phyloP scores from a whole-genome alignment of 2,329 filamentous ascomycete species.

The Talaromyces sp. region DNA sequence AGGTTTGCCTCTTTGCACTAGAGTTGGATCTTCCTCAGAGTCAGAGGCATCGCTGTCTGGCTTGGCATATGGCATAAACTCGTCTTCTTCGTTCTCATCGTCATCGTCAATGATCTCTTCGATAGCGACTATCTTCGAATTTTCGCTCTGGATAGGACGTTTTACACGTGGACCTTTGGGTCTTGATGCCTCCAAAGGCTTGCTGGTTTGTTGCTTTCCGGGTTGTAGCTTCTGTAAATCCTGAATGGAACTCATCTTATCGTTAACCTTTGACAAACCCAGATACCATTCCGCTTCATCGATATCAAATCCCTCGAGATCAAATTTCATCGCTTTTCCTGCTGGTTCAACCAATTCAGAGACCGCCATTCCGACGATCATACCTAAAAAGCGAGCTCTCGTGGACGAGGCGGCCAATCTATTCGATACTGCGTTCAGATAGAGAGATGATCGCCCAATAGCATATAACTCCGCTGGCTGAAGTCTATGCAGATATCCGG shows the following conservation, averaged over 20 bases:
- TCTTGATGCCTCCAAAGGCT: slow-evolving; percentile 13
- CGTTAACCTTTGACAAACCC: slow-evolving; percentile 56
- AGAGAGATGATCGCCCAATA: slow-evolving; percentile 65
- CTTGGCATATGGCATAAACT: slow-evolving; percentile 73
- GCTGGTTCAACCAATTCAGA: slow-evolving; percentile 60
- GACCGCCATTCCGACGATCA: slow-evolving; percentile 74
- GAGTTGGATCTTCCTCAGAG: slow-evolving; percentile 85
- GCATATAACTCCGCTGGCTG: slow-evolving; percentile 62
- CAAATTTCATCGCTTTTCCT: slow-evolving; percentile 73
- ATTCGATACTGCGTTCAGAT: slow-evolving; percentile 77
- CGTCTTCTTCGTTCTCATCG: slow-evolving; percentile 55
- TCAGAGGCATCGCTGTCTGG: slow-evolving; percentile 85
- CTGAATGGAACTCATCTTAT: slow-evolving; percentile 57
- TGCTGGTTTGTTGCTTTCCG: slow-evolving; percentile 15
- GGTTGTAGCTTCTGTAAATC: slow-evolving; percentile 35
- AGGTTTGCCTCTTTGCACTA: slow-evolving; percentile 76
- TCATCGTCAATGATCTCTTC: slow-evolving; percentile 59
- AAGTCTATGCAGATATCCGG: slow-evolving; percentile 67
- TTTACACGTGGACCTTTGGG: background rate
- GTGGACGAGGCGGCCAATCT: slow-evolving; percentile 71
- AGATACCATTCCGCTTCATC: slow-evolving; percentile 73
- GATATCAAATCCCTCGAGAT: slow-evolving; percentile 69
- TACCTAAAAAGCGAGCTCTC: slow-evolving; percentile 75
- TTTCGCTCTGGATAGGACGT: background rate
- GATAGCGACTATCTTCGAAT: slow-evolving; percentile 48